Evolutionary conservation across 1,284 basidiomycete genomes (phyloP).

Genomic region (Stereum hirsutum): DNA sequence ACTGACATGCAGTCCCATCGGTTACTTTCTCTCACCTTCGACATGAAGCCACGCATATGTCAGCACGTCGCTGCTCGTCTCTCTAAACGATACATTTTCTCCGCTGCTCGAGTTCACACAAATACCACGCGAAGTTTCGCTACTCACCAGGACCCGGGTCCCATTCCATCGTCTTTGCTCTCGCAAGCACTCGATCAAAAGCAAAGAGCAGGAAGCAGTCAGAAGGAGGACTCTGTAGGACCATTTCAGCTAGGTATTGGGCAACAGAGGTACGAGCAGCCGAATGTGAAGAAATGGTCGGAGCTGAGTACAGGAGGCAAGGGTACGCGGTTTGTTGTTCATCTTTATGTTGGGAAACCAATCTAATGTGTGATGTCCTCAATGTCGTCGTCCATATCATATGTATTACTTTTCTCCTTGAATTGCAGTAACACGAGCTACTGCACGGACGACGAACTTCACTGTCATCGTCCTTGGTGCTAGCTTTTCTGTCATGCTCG

Average conservation of each 20-base stretch:
- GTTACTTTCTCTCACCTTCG: too few relatives aligned
- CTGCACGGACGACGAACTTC: slow-evolving; percentile 74
- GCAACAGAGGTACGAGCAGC: slow-evolving; percentile 42
- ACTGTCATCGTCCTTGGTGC: slow-evolving; percentile 80
- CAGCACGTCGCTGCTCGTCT: too few relatives aligned
- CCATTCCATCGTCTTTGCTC: slow-evolving; percentile 39
- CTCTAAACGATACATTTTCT: too few relatives aligned
- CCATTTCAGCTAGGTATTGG: slow-evolving; percentile 78
- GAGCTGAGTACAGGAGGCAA: slow-evolving; percentile 79
- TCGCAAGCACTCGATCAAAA: slow-evolving; percentile 60
- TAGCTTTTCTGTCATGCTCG: slow-evolving; percentile 69
- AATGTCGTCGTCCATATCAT: too few relatives aligned
- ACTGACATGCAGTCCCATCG: too few relatives aligned
- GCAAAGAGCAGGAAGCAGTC: slow-evolving; percentile 29
- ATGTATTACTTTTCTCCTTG: too few relatives aligned
- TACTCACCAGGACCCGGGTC: slow-evolving; percentile 38
- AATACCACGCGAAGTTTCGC: slow-evolving; percentile 16
- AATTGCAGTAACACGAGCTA: slow-evolving; percentile 62
- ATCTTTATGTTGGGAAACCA: too few relatives aligned
- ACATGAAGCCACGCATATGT: too few relatives aligned
- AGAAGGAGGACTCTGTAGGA: slow-evolving; percentile 56
- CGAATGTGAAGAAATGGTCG: slow-evolving; percentile 68
- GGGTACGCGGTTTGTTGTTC: too few relatives aligned
- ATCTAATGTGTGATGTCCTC: too few relatives aligned
- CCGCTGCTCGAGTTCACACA: background rate